Conservation (phyloP, 2,329 filamentous ascomycete genomes). For the Clarireedia paspali region DNA sequence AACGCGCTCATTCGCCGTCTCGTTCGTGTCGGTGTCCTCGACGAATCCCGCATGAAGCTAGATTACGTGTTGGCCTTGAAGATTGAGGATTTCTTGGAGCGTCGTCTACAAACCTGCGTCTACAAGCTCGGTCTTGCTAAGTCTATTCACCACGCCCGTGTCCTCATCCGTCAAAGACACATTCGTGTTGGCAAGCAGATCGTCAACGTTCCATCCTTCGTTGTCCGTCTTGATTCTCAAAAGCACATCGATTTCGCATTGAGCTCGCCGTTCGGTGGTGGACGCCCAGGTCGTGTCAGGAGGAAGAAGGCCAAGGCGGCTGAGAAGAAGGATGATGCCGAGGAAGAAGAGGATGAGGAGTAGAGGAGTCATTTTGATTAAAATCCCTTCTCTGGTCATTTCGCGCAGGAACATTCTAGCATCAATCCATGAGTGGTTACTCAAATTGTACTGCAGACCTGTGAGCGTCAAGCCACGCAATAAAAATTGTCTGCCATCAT, state of each 20-base stretch:
- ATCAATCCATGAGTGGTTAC: slow-evolving; percentile 3
- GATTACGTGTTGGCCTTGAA: slow-evolving; percentile 99
- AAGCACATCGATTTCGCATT: slow-evolving; percentile 99
- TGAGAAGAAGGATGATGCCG: slow-evolving; percentile 73
- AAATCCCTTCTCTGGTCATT: slow-evolving; percentile 2
- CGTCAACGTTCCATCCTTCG: slow-evolving; percentile 99
- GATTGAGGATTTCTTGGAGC: slow-evolving; percentile 99
- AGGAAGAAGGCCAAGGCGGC: slow-evolving; percentile 99
- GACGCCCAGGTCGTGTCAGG: slow-evolving; percentile 92
- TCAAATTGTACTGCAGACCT: slow-evolving; percentile 5
- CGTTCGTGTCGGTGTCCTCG: slow-evolving; percentile 98
- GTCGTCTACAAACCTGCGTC: slow-evolving; percentile 98
- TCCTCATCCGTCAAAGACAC: slow-evolving; percentile 98
- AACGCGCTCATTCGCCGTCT: slow-evolving; percentile 99
- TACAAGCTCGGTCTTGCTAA: slow-evolving; percentile 99
- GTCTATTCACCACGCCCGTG: slow-evolving; percentile 99
- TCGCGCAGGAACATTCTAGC: not conserved
- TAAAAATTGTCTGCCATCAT: slow-evolving; percentile 8
- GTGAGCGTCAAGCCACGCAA: slow-evolving; percentile 7
- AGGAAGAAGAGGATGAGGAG: slow-evolving; percentile 77
- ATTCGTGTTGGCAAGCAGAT: slow-evolving; percentile 99
- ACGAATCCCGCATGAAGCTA: slow-evolving; percentile 99
- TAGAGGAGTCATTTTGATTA: slow-evolving; percentile 32
- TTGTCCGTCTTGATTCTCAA: slow-evolving; percentile 99
- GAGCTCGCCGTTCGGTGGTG: slow-evolving; percentile 94